Base-by-base conservation (phyloP, 331 rosid species). In the Stylosanthes scabra region DNA sequence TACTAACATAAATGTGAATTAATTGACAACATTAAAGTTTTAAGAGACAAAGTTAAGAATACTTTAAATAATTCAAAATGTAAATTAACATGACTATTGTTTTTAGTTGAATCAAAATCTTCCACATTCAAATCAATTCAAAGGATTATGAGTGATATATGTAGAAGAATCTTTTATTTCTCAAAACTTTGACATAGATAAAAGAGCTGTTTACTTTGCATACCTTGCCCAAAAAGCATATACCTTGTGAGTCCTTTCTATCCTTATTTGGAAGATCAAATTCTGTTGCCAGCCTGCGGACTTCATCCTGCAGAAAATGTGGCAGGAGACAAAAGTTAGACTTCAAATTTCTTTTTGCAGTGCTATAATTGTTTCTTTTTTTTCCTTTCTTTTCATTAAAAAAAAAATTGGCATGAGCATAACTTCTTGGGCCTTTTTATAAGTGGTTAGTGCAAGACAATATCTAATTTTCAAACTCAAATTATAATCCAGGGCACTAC, bases 151-250 rank as follows among this genome's bases (percentile, higher is more conserved):
- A 39, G 46, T 66, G 37, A 61, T 60, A n/a, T n/a, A 66, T 39
- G 41, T 8, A 47, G 63, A 61, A 29, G 49, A 66, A 59, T 46
- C 51, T 16, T 25, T 8, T 76, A 76, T 45, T 59, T 45, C 45
- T 52, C n/a, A 82, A 15, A 44, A 60, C 62, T 37, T 11, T 25
- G 37, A 57, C 29, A 70, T n/a, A n/a, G 11, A 49, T 7, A 51
- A 29, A 52, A 47, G 46, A 73, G 58, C 28, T 55, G 31, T 59
- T 25, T n/a, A 49, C 66, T 69, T 5, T 25, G 40, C 52, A 70
- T 81, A 94, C 99, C 99, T 94, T 91, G 68, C 99, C 99, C 58
- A 94, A 88, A 87, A 89, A 94, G 83, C 99, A 94, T 84, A 94
- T 91, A 81, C 99, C 99, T 84, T 91, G 99, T 15, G 99, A 94